Evolutionary conservation across 148 eudicot genomes (phyloP), one percentile per base, ranked within the genome.

Genomic region (Diospyros lotus): DNA sequence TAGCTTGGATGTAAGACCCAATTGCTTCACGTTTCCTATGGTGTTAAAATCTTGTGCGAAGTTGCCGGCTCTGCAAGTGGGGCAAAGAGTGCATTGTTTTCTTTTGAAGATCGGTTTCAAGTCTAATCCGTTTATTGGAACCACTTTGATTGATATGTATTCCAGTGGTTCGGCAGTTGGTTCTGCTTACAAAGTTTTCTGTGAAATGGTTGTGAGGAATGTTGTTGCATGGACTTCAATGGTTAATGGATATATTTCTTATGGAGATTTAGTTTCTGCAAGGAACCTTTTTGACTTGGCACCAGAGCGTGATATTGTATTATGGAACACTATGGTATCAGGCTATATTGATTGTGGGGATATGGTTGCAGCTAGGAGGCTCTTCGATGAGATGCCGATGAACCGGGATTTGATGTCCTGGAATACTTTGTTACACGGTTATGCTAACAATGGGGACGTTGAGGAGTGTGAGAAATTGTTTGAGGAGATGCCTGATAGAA

Each of bases 361-460:
- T 66, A 85, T 87, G 89, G 85, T 45, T 56, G 83, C 68, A 45
- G 94, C 97, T 39, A 71, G 75, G 72, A 73, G 83, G 73, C 83
- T 89, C 45, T 92, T 92, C 65, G 83, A 82, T 64, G n/a, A 42
- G 7, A 90, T 92, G 88, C 97, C 92, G 0, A 28, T 28, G 28
- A 71, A 73, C 43, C 76, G 80, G 75, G 94, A 92, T 76, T 75
- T 87, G 54, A 87, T 92, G 89, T 84, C 90, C 44, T 92, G 90
- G 88, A 92, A 92, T 75, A 92, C 94, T 53, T 72, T 92, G 82
- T 75, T 92, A 71, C 80, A 84, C 60, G 94, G 94, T 45, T 90
- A 87, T 81, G 86, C 87, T 1, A 87, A 82, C 52, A 85, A 75
- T 58, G 86, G 87, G 70, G 85, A 88, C 60, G 66, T 88, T 40